Base-by-base conservation (phyloP, 768 basidiomycete genomes). In the Pholiota microspora region DNA sequence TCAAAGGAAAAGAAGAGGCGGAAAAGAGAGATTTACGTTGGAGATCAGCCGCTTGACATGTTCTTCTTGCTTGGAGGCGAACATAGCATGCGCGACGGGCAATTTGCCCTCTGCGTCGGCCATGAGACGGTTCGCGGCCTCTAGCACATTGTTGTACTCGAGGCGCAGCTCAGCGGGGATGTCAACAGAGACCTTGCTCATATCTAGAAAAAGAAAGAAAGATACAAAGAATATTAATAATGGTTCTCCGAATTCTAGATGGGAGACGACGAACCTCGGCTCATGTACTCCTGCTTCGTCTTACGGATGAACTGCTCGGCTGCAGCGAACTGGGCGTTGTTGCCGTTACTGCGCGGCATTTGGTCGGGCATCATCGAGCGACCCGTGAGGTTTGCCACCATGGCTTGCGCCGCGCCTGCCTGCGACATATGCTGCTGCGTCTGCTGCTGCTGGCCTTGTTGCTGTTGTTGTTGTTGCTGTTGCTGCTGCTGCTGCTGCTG, bases 91-190 rank as follows among this genome's bases (percentile, higher is more conserved):
- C 49, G 70, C 67, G 57, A 78, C 74, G 69, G 81, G 72, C 13
- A 89, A 67, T 59, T 76, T 82, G 31, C 53, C 42, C 3, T 88
- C 82, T 21, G 85, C 66, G 0, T 86, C 84, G 10, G 45, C 42
- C 35, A 74, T 73, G 47, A 72, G 63, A 47, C 75, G 80, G 62
- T 66, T 66, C 13, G 84, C 62, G 31, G 77, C 73, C 46, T 85
- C 83, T 25, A 88, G 70, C 4, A 78, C 36, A 21, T 64, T 62
- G 49, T 74, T 77, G 59, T 79, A 89, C 51, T 83, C 83, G 38
- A 71, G 54, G 40, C 80, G 75, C 54, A 83, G 83, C 1, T 83
- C 81, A 7, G 76, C 71, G 4, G 83, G 74, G 24, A 88, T 61
- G 15, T 76, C 74, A 15, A 73, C 62, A 7, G 60, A 45, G 7